phyloP scores from a whole-genome alignment of 495 filamentous ascomycete species.

The Aspergillus carlsbadensis region DNA sequence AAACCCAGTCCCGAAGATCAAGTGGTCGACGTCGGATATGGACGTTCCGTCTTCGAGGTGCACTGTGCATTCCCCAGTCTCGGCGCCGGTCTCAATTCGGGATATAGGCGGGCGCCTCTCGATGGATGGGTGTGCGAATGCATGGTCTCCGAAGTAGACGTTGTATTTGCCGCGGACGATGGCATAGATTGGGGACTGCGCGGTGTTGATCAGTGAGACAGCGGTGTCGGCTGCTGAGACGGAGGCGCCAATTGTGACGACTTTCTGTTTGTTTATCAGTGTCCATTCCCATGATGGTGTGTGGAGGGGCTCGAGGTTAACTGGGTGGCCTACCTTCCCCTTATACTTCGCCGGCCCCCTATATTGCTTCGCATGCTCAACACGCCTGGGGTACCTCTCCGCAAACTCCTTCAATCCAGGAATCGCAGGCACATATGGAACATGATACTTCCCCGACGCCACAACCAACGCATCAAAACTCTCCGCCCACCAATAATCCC shows the following conservation, averaged over 20 bases:
- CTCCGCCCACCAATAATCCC: conserved; percentile 47
- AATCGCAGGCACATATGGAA: conserved; percentile 68
- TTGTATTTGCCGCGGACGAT: conserved; percentile 46
- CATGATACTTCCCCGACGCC: conserved; percentile 76
- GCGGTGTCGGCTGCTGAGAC: conserved; percentile 46
- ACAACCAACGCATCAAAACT: conserved; percentile 72
- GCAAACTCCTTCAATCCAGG: conserved; percentile 38
- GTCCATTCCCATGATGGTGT: background rate
- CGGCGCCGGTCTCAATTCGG: conserved; percentile 40
- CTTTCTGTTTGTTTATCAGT: conserved; percentile 28
- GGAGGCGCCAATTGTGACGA: conserved; percentile 41
- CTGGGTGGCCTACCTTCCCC: conserved; percentile 30
- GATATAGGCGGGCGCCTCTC: conserved; percentile 43
- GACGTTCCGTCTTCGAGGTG: conserved; percentile 50
- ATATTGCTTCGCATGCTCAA: conserved; percentile 44
- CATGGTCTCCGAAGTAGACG: conserved; percentile 49
- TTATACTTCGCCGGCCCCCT: conserved; percentile 35
- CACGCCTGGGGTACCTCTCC: conserved; percentile 30
- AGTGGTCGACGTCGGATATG: conserved; percentile 49
- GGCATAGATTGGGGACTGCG: conserved; percentile 34
- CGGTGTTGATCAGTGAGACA: conserved; percentile 33
- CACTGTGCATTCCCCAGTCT: conserved; percentile 35
- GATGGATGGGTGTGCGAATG: conserved; percentile 52
- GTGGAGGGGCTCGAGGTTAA: background rate
- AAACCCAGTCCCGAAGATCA: conserved; percentile 60